Evolutionary conservation across 202 grass and related monocot genomes (phyloP).

Genomic region (Elaeis oleifera): DNA sequence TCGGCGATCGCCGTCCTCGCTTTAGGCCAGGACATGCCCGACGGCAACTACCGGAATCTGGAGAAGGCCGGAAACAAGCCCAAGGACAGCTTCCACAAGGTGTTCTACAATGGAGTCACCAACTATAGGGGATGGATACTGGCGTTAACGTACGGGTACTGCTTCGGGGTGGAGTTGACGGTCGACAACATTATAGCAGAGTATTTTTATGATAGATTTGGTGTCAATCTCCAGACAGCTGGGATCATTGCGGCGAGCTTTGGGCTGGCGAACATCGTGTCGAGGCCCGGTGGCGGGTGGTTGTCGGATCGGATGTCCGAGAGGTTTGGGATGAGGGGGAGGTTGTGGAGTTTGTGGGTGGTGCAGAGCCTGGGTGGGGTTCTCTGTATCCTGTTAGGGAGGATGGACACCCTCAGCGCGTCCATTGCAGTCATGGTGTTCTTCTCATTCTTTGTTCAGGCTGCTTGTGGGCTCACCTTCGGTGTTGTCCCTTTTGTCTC

Average conservation of each 20-base stretch:
- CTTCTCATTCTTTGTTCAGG: constrained; percentile 81
- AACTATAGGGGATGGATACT: constrained; percentile 89
- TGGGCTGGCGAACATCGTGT: constrained; percentile 74
- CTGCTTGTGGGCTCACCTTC: constrained; percentile 66
- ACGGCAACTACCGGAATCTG: constrained; percentile 64
- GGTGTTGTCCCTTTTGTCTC: constrained; percentile 83
- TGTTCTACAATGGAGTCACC: constrained; percentile 50
- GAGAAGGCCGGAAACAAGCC: constrained; percentile 65
- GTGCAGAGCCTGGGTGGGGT: constrained; percentile 65
- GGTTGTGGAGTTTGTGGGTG: constrained; percentile 77
- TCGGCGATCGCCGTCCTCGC: constrained; percentile 62
- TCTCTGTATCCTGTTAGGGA: constrained; percentile 54
- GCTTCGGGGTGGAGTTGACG: constrained; percentile 82
- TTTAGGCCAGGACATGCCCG: constrained; percentile 81
- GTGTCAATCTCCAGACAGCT: constrained; percentile 53
- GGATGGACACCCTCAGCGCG: constrained; percentile 38
- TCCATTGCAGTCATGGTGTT: constrained; percentile 64
- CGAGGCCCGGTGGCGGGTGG: constrained; percentile 58
- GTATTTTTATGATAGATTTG: constrained; percentile 85
- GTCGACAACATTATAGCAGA: constrained; percentile 86
- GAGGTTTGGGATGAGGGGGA: constrained; percentile 58
- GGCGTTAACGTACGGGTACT: constrained; percentile 84
- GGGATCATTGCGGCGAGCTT: constrained; percentile 84
- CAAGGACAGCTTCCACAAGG: constrained; percentile 70
- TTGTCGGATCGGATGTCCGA: constrained; percentile 66